Evolutionary conservation across 2,329 filamentous ascomycete genomes (phyloP).

Genomic region (Talaromyces funiculosus): DNA sequence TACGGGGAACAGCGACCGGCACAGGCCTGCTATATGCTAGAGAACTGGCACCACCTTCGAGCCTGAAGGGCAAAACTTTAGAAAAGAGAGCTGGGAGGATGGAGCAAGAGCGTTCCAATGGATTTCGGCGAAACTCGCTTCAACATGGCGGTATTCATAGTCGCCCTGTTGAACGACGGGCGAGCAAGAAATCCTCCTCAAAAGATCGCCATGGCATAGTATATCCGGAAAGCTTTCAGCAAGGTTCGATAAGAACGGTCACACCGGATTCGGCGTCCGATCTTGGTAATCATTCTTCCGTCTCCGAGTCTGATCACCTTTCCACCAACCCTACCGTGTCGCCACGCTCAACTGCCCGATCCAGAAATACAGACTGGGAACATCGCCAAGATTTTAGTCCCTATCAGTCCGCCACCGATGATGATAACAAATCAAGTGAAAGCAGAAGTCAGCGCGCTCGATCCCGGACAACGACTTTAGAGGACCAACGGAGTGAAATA

Average conservation of each 20-base stretch:
- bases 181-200: constrained; percentile 45
- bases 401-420: constrained; percentile 28
- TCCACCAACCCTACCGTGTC: constrained; percentile 30
- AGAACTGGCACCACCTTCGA: background rate
- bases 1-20: constrained; percentile 25
- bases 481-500: constrained; percentile 38
- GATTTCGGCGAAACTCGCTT: constrained; percentile 36
- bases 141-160: constrained; percentile 34
- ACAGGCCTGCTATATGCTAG: constrained; percentile 1
- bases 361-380: constrained; percentile 29
- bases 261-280: constrained; percentile 40
- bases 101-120: constrained; percentile 39
- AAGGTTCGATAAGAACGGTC: constrained; percentile 41
- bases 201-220: constrained; percentile 43
- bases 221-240: constrained; percentile 42
- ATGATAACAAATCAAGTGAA: constrained; percentile 30
- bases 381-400: constrained; percentile 26
- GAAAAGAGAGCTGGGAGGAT: constrained; percentile 20
- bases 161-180: constrained; percentile 38
- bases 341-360: constrained; percentile 31
- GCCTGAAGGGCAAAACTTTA: background rate
- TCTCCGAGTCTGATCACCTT: constrained; percentile 33
- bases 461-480: constrained; percentile 38
- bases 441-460: constrained; percentile 32
- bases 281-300: constrained; percentile 32